Conservation (phyloP, 2,329 filamentous ascomycete species). For the Stenocarpella maydis region DNA sequence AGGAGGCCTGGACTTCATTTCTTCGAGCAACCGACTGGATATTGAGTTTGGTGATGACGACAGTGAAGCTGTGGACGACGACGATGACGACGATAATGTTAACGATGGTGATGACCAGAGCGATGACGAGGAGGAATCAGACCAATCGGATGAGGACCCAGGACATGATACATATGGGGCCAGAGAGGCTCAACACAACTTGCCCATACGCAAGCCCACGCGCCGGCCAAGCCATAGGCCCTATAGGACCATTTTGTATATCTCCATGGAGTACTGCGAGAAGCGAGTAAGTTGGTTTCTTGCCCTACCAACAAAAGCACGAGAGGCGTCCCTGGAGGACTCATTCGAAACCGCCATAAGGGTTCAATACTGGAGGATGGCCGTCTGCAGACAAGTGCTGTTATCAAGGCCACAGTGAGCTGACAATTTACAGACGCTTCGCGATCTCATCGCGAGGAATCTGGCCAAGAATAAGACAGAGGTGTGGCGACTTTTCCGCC, state of each 20-base stretch:
- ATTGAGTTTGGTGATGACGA: conserved; percentile 78
- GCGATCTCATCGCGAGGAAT: conserved; percentile 82
- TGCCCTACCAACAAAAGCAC: neutral
- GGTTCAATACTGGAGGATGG: conserved; percentile 4
- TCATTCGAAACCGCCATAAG: neutral
- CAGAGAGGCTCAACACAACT: neutral
- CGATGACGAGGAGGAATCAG: conserved; percentile 54
- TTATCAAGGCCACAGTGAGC: neutral
- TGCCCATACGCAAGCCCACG: conserved; percentile 38
- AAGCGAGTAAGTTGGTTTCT: conserved; percentile 68
- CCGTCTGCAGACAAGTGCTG: neutral
- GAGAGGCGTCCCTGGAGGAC: neutral
- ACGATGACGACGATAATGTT: conserved; percentile 48
- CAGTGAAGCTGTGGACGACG: conserved; percentile 70
- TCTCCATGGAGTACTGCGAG: conserved; percentile 99
- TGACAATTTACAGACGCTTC: conserved; percentile 68
- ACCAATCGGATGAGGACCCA: conserved; percentile 47
- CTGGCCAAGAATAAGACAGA: conserved; percentile 79
- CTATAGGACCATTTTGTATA: conserved; percentile 83
- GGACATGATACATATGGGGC: conserved; percentile 42
- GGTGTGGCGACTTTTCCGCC: conserved; percentile 89
- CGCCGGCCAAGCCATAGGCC: conserved; percentile 55
- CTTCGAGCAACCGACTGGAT: conserved; percentile 78
- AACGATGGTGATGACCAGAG: conserved; percentile 50
- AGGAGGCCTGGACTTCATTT: conserved; percentile 91